Base-by-base conservation (phyloP, 1,284 basidiomycete species). In the Agaricales sp. region DNA sequence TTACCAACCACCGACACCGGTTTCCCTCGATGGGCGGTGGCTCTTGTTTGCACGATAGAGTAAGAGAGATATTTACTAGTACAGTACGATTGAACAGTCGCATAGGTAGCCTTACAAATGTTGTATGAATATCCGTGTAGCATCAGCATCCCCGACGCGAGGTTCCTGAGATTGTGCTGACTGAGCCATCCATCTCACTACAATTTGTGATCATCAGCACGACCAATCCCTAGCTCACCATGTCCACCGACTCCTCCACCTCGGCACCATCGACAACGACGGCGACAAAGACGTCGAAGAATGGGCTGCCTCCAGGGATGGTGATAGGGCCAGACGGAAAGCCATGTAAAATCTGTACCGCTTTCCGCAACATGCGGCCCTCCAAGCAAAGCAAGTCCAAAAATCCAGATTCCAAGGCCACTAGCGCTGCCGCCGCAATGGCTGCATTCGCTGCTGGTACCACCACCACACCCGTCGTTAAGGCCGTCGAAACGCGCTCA, bases 301-400 rank as follows among this genome's bases (percentile, higher is more conserved):
- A 45, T 18, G 16, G 53, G 1, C 51, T 69, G 54, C 85, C 87
- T 1, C 85, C 87, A 2, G 92, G 90, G 1, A 81, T 91, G 70
- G 77, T 94, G 50, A 68, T 96, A 52, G 92, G 89, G 1, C 86
- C 88, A 22, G 89, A 96, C 57, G 93, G 93, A 20, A 95, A 93
- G 66, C 90, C 89, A 0, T 97, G 93, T 73, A 94, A 91, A 69
- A 82, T 87, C 35, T 92, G 92, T 64, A 88, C 82, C 47, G 82
- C 87, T 41, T 88, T 87, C 68, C 78, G 81, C 43, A 68, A 83
- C 61, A 92, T 84, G 82, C 77, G 71, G 54, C 75, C 82, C 52
- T 56, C 37, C 51, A 52, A 60, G 61, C 51, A 52, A 61, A 58
- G 21, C 26, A 50, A 53, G 22, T 45, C 37, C 47, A 56, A 48